Conservation (phyloP, 208 protist species). For the Crithidia expoeki region DNA sequence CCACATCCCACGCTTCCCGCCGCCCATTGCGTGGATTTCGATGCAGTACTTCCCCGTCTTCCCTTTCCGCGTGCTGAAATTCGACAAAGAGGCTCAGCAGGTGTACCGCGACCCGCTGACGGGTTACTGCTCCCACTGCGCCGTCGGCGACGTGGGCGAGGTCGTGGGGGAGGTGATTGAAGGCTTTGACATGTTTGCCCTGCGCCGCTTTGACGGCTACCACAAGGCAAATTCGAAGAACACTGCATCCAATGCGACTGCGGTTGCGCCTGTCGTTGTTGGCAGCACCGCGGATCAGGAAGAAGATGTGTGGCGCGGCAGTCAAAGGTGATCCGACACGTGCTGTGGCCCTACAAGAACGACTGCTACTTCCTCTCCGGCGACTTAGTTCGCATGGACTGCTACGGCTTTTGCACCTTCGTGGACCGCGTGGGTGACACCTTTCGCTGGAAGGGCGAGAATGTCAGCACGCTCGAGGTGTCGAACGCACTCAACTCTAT, state of each 20-base stretch:
- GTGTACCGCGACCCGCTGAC: constrained; percentile 48
- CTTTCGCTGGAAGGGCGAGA: constrained; percentile 87
- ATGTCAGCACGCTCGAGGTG: constrained; percentile 79
- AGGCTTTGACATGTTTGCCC: constrained; percentile 63
- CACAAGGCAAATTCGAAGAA: constrained; percentile 28
- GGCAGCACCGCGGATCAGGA: constrained; percentile 19
- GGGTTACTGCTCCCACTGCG: constrained; percentile 40
- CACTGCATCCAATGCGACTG: constrained; percentile 1
- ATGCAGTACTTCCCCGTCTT: constrained; percentile 50
- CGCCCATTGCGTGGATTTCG: constrained; percentile 34
- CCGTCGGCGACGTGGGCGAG: constrained; percentile 53
- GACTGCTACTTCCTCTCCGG: constrained; percentile 75
- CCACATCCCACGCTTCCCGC: constrained; percentile 55
- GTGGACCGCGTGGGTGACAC: constrained; percentile 83
- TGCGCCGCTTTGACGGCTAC: constrained; percentile 79
- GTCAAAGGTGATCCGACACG: constrained; percentile 50
- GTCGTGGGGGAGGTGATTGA: constrained; percentile 57
- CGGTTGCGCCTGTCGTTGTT: no score
- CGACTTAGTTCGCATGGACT: constrained; percentile 63
- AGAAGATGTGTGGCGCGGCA: constrained; percentile 27
- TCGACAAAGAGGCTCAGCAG: constrained; percentile 51
- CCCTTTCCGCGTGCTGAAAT: constrained; percentile 50
- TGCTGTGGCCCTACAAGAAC: constrained; percentile 50
- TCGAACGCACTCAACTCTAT: constrained; percentile 49
- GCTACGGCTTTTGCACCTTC: constrained; percentile 70